Evolutionary conservation across 179 eudicot species (phyloP).

Genomic region (Camellia oleifera): DNA sequence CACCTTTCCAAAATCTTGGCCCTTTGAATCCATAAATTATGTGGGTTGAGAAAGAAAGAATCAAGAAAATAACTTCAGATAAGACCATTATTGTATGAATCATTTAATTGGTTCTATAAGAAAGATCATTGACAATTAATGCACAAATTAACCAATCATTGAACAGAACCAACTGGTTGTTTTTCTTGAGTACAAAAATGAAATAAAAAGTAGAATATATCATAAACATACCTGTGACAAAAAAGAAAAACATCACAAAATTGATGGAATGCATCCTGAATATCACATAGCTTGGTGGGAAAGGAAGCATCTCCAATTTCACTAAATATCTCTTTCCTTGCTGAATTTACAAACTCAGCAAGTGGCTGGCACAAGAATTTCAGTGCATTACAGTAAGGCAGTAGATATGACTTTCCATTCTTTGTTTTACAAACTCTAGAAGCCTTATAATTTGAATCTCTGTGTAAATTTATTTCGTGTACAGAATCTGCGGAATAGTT

Average conservation of each 20-base stretch:
- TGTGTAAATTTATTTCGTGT: background rate
- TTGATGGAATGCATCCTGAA: conserved; percentile 49
- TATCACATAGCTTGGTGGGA: conserved; percentile 29
- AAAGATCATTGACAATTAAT: background rate
- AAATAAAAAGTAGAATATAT: background rate
- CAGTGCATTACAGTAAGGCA: conserved; percentile 54
- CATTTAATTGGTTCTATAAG: background rate
- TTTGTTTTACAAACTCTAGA: conserved; percentile 21
- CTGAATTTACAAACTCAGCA: conserved; percentile 60
- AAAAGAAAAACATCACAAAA: conserved; percentile 40
- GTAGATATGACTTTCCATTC: conserved; percentile 26
- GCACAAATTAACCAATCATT: background rate
- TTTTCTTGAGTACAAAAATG: background rate
- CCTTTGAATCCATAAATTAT: background rate
- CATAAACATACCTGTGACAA: conserved; percentile 46
- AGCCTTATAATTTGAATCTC: conserved; percentile 13
- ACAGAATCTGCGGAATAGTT: conserved; percentile 11
- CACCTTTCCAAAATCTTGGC: background rate
- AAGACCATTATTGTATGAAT: background rate
- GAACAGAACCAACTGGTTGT: background rate
- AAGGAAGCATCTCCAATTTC: conserved; percentile 36
- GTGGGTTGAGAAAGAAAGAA: background rate
- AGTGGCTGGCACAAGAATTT: conserved; percentile 74
- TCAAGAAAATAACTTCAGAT: background rate
- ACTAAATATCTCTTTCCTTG: conserved; percentile 45